Base-by-base conservation (phyloP, 495 filamentous ascomycete species). In the Neurospora sublineolata region DNA sequence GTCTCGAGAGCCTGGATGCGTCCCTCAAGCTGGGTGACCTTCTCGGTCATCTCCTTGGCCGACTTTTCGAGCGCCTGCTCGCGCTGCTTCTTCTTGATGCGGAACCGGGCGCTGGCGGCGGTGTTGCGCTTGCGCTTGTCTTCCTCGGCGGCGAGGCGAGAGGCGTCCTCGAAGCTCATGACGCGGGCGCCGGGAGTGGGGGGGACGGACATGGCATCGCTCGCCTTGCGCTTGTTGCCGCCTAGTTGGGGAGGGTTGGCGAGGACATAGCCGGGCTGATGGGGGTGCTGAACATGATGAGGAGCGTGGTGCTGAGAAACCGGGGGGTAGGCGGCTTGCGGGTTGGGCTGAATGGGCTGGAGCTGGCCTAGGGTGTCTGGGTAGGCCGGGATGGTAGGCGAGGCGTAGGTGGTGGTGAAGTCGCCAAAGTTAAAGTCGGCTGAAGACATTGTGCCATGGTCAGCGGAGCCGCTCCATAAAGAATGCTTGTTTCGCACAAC, bases 61-160 rank as follows among this genome's bases (percentile, higher is more conserved):
- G 89, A 89, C 70, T 90, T 90, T 83, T 98, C 95, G 72, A 99
- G 91, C 3, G 91, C 90, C 79, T 95, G 92, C 83, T 99, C 95
- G 70, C 95, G 92, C 82, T 97, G 93, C 88, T 99, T 99, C 92
- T 99, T 99, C 88, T 99, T 99, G 77, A 97, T 89, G 71, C 95
- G 92, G 88, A 99, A 99, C 70, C 95, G 91, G 27, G 95, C 95
- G 68, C 88, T 92, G 52, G 95, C 95, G 41, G 95, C 95, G 1
- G 95, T 99, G 82, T 99, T 99, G 73, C 95, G 92, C 64, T 94
- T 90, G 12, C 95, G 92, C 80, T 97, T 97, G 81, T 99, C 95
- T 84, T 99, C 95, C 82, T 99, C 95, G 38, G 95, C 94, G 18
- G 93, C 93, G 16, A 89, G 75, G 40, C 93, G 87, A 40, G 94